Percentiles rank a stretch among this genome's conserved stretches.
phyloP scores from a whole-genome alignment of 176 grass and related monocot genomes.

The Echinochloa phyllopogon region DNA sequence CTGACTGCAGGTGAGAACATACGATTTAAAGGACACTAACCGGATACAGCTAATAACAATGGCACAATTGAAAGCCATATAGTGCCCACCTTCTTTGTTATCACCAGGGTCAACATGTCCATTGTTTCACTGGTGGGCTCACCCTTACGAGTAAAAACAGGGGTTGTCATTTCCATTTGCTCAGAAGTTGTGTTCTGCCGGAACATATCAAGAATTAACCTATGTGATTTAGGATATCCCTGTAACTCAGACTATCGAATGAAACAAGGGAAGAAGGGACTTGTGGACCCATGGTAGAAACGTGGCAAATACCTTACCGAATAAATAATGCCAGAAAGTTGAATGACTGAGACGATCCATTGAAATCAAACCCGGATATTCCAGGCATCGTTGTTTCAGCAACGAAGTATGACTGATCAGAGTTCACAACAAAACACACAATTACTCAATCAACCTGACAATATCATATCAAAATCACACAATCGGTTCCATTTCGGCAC shows the following conservation, averaged over 20 bases:
- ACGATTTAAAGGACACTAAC: conserved; percentile 35
- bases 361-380: conserved; percentile 80
- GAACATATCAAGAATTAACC: conserved; percentile 17
- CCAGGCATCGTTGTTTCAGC: conserved; percentile 84
- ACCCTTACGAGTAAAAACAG: conserved; percentile 72
- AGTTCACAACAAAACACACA: neutral
- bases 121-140: conserved; percentile 59
- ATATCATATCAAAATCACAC: neutral
- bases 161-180: conserved; percentile 96
- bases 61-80: neutral
- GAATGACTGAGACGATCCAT: conserved; percentile 79
- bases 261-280: conserved; percentile 6
- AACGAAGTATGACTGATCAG: conserved; percentile 74
- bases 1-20: conserved; percentile 37
- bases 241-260: neutral
- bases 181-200: conserved; percentile 69
- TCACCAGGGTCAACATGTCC: conserved; percentile 95
- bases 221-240: neutral
- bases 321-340: conserved; percentile 85
- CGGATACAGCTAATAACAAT: too few species aligned
- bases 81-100: conserved; percentile 67
- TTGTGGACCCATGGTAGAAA: conserved; percentile 8
- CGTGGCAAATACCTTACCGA: conserved; percentile 83
- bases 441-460: neutral
- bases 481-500: neutral